phyloP scores from a whole-genome alignment of 225 moss, liverwort and hornwort genomes.

The Pseudoscleropodium purum region DNA sequence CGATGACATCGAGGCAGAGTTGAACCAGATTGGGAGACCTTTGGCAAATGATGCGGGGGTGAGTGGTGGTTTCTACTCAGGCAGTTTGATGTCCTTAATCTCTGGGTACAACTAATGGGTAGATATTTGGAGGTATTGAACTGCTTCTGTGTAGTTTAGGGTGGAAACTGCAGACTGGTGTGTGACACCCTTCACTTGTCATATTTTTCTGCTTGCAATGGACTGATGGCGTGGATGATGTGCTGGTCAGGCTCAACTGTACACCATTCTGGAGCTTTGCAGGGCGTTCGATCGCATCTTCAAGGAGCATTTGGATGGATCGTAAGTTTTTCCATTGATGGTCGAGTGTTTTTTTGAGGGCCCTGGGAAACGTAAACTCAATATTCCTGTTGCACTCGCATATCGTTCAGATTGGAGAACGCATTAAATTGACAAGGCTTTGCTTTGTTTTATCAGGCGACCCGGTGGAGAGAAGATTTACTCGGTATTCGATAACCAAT shows the following conservation, averaged over 20 bases:
- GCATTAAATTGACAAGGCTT: neutral
- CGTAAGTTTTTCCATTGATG: conserved; percentile 16
- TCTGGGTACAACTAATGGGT: neutral
- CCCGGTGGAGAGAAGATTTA: conserved; percentile 60
- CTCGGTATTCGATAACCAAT: conserved; percentile 47
- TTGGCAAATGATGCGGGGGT: conserved; percentile 52
- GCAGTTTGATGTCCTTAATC: neutral
- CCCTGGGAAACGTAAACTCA: neutral
- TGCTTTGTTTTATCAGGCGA: conserved; percentile 25
- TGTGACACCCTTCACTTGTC: neutral
- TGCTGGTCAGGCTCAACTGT: conserved; percentile 45
- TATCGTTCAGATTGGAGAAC: neutral
- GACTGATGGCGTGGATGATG: neutral
- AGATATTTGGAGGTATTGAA: neutral
- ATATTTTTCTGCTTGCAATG: neutral
- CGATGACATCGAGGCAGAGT: conserved; percentile 47
- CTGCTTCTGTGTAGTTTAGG: neutral
- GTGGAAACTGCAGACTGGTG: neutral
- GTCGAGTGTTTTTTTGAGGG: neutral
- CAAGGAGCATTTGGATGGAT: conserved; percentile 63
- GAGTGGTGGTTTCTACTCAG: neutral
- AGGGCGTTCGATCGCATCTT: conserved; percentile 58
- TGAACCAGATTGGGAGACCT: conserved; percentile 53
- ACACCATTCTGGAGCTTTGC: conserved; percentile 62
- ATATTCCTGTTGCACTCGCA: neutral